Conservation (phyloP, 441 rosid genomes). For the Eutrema salsugineum region DNA sequence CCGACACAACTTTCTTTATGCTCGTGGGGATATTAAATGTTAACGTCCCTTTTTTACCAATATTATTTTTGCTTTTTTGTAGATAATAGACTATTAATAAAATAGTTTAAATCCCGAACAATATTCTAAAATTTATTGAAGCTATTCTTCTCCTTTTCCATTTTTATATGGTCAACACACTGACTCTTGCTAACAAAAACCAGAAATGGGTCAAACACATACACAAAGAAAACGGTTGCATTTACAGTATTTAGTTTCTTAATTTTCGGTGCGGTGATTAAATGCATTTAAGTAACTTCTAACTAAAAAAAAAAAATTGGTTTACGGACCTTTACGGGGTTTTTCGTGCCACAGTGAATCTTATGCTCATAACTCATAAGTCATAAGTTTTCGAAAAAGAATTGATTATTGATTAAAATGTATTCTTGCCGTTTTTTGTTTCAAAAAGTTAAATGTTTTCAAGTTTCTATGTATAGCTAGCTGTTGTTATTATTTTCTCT, state of each 20-base stretch:
- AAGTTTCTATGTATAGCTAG: no score
- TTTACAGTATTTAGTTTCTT: neutral
- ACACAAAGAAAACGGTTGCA: neutral
- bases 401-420: no score
- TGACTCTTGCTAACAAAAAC: no score
- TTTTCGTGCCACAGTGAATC: neutral
- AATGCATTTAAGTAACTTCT: neutral
- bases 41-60: slow-evolving; percentile 9
- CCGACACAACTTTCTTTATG: slow-evolving; percentile 28
- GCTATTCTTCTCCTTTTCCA: neutral
- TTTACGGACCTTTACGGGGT: neutral
- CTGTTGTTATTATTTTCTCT: no score
- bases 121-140: neutral
- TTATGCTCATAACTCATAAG: neutral
- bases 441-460: no score
- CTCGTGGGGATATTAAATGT: slow-evolving; percentile 20
- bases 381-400: no score
- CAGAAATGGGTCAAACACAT: neutral
- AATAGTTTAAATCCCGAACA: neutral
- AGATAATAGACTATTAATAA: neutral
- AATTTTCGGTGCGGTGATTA: neutral
- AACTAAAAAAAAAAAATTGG: neutral
- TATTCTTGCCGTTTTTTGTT: no score
- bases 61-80: neutral
- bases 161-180: neutral